These are phyloP conservation scores for Cryptococcus sp. DNA, from an alignment of 1,284 basidiomycete genomes.

Conservation along the genomic window DNA sequence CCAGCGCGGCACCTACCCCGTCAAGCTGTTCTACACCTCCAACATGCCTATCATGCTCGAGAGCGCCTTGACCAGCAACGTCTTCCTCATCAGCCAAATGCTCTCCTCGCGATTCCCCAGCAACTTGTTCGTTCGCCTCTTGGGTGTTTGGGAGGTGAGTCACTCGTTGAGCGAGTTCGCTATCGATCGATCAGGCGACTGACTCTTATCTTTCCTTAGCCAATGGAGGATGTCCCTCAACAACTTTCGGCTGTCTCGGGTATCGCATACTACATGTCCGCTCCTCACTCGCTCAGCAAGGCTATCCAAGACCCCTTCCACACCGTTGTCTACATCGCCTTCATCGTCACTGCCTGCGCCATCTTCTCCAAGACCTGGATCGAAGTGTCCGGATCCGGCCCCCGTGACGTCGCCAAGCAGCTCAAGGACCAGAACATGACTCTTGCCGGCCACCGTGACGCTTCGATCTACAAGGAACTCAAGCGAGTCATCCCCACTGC, in stretches of 20 bases:
- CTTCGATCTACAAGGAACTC: slow-evolving; percentile 97
- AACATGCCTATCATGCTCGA: slow-evolving; percentile 99
- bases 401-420: slow-evolving; percentile 94
- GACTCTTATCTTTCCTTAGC: slow-evolving; percentile 57
- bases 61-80: slow-evolving; percentile 87
- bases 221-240: slow-evolving; percentile 79
- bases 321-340: slow-evolving; percentile 85
- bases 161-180: slow-evolving; percentile 1
- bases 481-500: slow-evolving; percentile 98
- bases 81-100: slow-evolving; percentile 98
- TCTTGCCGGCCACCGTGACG: slow-evolving; percentile 96
- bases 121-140: slow-evolving; percentile 84
- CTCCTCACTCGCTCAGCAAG: slow-evolving; percentile 85
- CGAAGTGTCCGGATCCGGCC: slow-evolving; percentile 93
- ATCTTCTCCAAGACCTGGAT: slow-evolving; percentile 99
- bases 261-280: slow-evolving; percentile 96
- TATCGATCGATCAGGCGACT: neutral
- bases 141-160: slow-evolving; percentile 94
- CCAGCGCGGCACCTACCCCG: slow-evolving; percentile 90
- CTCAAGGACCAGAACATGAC: slow-evolving; percentile 99
- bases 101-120: slow-evolving; percentile 84
- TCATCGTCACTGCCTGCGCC: slow-evolving; percentile 92
- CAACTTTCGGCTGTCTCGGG: slow-evolving; percentile 92
- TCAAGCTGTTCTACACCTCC: slow-evolving; percentile 98
- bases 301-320: slow-evolving; percentile 91